A percentile compares a stretch with the other conserved stretches of the same genome.
Evolutionary conservation across 192 early-diverging fungal genomes (phyloP).

Genomic region (Pecoramyces ruminantium): DNA sequence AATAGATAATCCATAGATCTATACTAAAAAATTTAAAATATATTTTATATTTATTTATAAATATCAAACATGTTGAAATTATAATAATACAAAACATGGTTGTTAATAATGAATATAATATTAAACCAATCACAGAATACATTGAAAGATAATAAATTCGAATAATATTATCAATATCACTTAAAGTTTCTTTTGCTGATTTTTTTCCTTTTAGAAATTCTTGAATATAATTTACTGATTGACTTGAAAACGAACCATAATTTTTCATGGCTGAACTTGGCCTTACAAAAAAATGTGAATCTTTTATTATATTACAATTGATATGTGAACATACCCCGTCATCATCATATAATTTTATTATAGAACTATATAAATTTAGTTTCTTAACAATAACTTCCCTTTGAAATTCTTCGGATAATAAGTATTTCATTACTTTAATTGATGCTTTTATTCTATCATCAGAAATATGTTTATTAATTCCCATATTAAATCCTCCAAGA

Average conservation of each 20-base stretch:
- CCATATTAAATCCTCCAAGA: neutral
- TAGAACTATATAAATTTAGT: neutral
- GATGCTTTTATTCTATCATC: neutral
- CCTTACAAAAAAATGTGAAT: neutral
- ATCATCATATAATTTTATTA: neutral
- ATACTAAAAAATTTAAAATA: neutral
- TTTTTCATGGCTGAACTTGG: neutral
- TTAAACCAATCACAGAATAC: too few relatives aligned
- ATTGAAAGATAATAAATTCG: too few relatives aligned
- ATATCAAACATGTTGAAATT: neutral
- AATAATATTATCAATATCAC: too few relatives aligned
- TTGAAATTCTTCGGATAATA: neutral
- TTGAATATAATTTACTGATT: neutral
- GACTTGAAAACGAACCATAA: neutral
- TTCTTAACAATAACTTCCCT: neutral
- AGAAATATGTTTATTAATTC: neutral
- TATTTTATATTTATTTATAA: neutral
- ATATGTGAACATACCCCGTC: neutral
- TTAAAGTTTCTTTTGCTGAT: neutral
- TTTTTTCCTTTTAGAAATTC: neutral
- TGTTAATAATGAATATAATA: too few relatives aligned
- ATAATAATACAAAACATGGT: neutral
- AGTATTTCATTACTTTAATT: neutral
- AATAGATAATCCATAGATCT: neutral
- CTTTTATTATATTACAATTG: neutral